These are phyloP conservation scores for Porcisia hertigi DNA, from an alignment of 208 protist genomes.

Conservation along the genomic window DNA sequence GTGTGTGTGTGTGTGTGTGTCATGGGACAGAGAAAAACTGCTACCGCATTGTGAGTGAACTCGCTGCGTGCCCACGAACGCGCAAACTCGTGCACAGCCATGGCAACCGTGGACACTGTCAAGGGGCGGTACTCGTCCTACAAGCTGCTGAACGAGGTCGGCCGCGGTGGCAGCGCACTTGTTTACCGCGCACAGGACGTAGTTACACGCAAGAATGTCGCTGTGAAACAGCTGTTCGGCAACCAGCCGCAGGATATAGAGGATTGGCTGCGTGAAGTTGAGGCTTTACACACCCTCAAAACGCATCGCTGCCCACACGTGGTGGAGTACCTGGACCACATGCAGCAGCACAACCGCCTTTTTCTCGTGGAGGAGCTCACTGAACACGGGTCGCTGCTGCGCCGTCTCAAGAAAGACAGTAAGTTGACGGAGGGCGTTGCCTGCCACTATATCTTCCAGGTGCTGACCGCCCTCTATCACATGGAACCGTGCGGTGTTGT, in stretches of 20 bases:
- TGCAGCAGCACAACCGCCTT: slow-evolving; percentile 57
- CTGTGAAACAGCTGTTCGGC: slow-evolving; percentile 66
- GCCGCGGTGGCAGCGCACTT: slow-evolving; percentile 69
- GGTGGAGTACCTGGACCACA: slow-evolving; percentile 84
- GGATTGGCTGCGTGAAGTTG: slow-evolving; percentile 72
- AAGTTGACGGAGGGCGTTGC: slow-evolving; percentile 13
- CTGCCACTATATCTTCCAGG: slow-evolving; percentile 21
- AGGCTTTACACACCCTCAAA: slow-evolving; percentile 57
- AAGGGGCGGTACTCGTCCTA: slow-evolving; percentile 84
- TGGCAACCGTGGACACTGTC: slow-evolving; percentile 42
- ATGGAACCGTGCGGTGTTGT: slow-evolving; percentile 44
- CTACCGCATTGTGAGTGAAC: not conserved
- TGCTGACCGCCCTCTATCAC: slow-evolving; percentile 24
- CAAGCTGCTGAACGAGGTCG: slow-evolving; percentile 69
- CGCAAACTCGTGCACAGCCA: not conserved
- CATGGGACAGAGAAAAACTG: not conserved
- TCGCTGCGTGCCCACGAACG: not conserved
- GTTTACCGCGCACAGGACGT: slow-evolving; percentile 72
- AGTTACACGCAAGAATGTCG: slow-evolving; percentile 49
- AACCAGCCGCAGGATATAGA: slow-evolving; percentile 40
- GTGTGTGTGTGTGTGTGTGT: no score
- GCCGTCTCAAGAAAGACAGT: slow-evolving; percentile 26
- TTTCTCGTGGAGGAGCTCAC: slow-evolving; percentile 81
- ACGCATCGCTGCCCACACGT: slow-evolving; percentile 46
- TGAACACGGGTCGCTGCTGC: slow-evolving; percentile 60